Evolutionary conservation across 2,329 filamentous ascomycete species (phyloP).

Genomic region (Colletotrichum sp.): DNA sequence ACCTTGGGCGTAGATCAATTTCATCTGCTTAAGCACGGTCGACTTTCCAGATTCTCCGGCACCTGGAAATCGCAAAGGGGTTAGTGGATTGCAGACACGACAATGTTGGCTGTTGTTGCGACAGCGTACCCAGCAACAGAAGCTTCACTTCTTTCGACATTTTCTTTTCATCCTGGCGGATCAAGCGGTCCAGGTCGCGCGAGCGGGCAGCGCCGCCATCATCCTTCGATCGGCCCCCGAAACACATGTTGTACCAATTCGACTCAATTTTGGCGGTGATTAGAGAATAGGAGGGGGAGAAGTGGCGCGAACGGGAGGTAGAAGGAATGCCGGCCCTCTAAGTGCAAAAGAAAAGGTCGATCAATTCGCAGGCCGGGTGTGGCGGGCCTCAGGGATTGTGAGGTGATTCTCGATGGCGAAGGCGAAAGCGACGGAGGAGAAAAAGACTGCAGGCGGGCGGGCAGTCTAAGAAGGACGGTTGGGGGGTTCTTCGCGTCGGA

Average conservation of each 20-base stretch:
- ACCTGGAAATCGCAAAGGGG: slow-evolving; percentile 57
- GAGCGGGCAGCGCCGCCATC: slow-evolving; percentile 60
- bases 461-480: neutral
- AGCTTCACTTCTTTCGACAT: slow-evolving; percentile 92
- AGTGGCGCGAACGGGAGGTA: neutral
- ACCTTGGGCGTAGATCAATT: slow-evolving; percentile 92
- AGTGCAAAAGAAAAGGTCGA: neutral
- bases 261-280: neutral
- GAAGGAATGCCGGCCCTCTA: neutral
- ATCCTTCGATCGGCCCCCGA: slow-evolving; percentile 60
- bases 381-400: neutral
- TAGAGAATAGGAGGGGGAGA: neutral
- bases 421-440: neutral
- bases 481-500: neutral
- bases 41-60: slow-evolving; percentile 93
- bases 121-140: slow-evolving; percentile 78
- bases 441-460: neutral
- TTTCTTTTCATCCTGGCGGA: slow-evolving; percentile 87
- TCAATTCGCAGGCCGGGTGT: neutral
- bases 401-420: neutral
- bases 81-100: neutral
- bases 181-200: slow-evolving; percentile 82
- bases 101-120: neutral
- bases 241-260: slow-evolving; percentile 60
- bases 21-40: slow-evolving; percentile 98